Evolutionary conservation across 2,329 filamentous ascomycete species (phyloP).

Genomic region (Fusarium verticillioides): DNA sequence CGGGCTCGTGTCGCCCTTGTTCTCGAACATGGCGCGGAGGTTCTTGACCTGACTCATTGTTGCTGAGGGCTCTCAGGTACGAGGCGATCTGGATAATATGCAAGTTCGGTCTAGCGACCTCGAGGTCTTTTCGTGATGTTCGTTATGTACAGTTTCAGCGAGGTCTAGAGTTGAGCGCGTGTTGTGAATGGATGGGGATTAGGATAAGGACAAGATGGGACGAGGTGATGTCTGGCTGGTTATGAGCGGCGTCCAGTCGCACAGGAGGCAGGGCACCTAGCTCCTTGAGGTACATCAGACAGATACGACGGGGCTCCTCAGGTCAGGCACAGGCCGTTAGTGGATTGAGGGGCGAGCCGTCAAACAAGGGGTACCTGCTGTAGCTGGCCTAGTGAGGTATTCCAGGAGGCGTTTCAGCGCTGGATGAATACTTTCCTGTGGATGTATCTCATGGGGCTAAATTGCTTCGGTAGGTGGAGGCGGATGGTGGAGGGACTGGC

Average conservation of each 20-base stretch:
- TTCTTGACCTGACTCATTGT: conserved; percentile 77
- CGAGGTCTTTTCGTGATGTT: conserved; percentile 27
- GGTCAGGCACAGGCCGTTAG: conserved; percentile 36
- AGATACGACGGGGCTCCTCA: conserved; percentile 7
- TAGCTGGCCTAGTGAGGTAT: conserved; percentile 28
- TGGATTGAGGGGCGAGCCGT: conserved; percentile 32
- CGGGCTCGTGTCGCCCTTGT: conserved; percentile 72
- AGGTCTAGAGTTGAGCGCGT: conserved; percentile 12
- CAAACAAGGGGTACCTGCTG: conserved; percentile 34
- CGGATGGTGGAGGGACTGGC: conserved; percentile 27
- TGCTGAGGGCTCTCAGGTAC: conserved; percentile 45
- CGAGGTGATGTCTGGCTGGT: conserved; percentile 35
- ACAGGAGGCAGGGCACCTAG: conserved; percentile 28
- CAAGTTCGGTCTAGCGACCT: conserved; percentile 36
- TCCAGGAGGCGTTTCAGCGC: conserved; percentile 29
- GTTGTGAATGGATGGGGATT: conserved; percentile 22
- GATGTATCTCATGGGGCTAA: conserved; percentile 25
- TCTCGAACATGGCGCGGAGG: conserved; percentile 84
- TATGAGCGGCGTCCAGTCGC: conserved; percentile 34
- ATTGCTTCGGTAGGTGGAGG: conserved; percentile 29
- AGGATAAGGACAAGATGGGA: conserved; percentile 25
- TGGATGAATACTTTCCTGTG: conserved; percentile 25
- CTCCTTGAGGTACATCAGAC: conserved; percentile 35
- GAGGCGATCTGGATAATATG: conserved; percentile 38
- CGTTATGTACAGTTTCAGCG: conserved; percentile 18